phyloP scores from a whole-genome alignment of 768 basidiomycete species.

The Leccinum subtestaceum region DNA sequence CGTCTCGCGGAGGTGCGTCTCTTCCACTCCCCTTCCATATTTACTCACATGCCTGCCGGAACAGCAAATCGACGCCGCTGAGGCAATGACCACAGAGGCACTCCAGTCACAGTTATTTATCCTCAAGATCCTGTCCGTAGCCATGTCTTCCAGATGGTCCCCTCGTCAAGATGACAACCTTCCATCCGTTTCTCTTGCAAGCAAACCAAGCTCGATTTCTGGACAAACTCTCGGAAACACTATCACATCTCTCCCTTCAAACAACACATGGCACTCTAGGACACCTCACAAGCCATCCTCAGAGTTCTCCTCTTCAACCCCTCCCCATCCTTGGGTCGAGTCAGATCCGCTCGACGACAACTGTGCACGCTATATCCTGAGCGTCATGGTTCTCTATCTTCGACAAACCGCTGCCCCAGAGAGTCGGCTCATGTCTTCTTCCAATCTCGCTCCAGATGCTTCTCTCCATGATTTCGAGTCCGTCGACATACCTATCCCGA shows the following conservation, averaged over 20 bases:
- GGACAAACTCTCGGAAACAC: slow-evolving; percentile 24
- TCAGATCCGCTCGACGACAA: slow-evolving; percentile 75
- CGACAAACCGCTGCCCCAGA: slow-evolving; percentile 65
- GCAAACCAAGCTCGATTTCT: slow-evolving; percentile 35
- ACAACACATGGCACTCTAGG: slow-evolving; percentile 22
- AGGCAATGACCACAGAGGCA: slow-evolving; percentile 59
- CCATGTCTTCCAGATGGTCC: slow-evolving; percentile 77
- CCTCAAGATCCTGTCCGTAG: slow-evolving; percentile 74
- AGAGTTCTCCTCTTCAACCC: slow-evolving; percentile 34
- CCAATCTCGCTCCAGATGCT: slow-evolving; percentile 58
- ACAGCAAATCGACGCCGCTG: slow-evolving; percentile 54
- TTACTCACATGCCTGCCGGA: slow-evolving; percentile 15
- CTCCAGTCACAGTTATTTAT: slow-evolving; percentile 86
- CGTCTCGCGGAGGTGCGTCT: slow-evolving; percentile 66
- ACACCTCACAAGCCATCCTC: slow-evolving; percentile 41
- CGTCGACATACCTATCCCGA: slow-evolving; percentile 38
- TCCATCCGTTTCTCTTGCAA: slow-evolving; percentile 42
- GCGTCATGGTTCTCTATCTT: slow-evolving; percentile 80
- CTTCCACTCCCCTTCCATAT: neutral
- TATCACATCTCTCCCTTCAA: slow-evolving; percentile 39
- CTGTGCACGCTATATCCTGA: slow-evolving; percentile 77
- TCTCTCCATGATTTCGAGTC: slow-evolving; percentile 72
- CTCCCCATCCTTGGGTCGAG: slow-evolving; percentile 52
- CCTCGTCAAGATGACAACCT: slow-evolving; percentile 38
- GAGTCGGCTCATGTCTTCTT: slow-evolving; percentile 54